These are phyloP conservation scores for Trichoderma asperellum DNA, from an alignment of 2,329 filamentous ascomycete species.

Conservation along the genomic window DNA sequence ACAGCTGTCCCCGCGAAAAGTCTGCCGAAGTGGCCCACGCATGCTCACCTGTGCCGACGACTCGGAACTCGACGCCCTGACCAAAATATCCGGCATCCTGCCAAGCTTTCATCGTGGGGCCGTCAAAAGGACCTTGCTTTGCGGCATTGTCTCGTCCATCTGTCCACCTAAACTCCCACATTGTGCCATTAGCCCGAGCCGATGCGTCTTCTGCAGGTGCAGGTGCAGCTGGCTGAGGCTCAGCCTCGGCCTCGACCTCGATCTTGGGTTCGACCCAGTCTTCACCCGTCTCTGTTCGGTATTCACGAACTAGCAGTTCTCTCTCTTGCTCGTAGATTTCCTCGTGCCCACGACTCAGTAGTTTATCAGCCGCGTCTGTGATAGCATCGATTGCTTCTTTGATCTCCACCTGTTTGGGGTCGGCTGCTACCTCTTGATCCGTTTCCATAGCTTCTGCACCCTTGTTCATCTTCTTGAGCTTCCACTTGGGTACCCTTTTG, in stretches of 20 bases:
- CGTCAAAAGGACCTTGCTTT: slow-evolving; percentile 86
- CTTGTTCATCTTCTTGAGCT: slow-evolving; percentile 68
- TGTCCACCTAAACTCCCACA: slow-evolving; percentile 92
- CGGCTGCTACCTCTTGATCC: slow-evolving; percentile 57
- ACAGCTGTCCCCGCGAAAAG: slow-evolving; percentile 51
- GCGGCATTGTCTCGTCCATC: slow-evolving; percentile 80
- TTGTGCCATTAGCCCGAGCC: slow-evolving; percentile 32
- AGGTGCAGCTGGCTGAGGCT: not conserved
- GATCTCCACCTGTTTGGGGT: slow-evolving; percentile 70
- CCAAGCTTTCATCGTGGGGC: slow-evolving; percentile 86
- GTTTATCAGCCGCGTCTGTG: slow-evolving; percentile 85
- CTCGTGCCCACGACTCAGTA: slow-evolving; percentile 79
- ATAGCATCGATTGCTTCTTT: slow-evolving; percentile 78
- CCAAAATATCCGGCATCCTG: slow-evolving; percentile 90
- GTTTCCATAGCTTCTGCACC: slow-evolving; percentile 69
- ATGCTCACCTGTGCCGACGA: slow-evolving; percentile 55
- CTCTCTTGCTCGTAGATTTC: slow-evolving; percentile 93
- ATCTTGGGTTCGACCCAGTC: slow-evolving; percentile 65
- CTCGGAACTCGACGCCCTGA: slow-evolving; percentile 80
- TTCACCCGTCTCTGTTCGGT: slow-evolving; percentile 82
- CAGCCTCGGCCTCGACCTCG: not conserved
- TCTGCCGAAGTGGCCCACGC: slow-evolving; percentile 55
- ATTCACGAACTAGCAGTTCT: slow-evolving; percentile 82
- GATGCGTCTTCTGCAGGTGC: slow-evolving; percentile 28
- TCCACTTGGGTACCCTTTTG: slow-evolving; percentile 65